Percentiles rank a stretch among this genome's conserved stretches.
Evolutionary conservation across 192 early-diverging fungal genomes (phyloP).

Genomic region (Coemansia sp.): DNA sequence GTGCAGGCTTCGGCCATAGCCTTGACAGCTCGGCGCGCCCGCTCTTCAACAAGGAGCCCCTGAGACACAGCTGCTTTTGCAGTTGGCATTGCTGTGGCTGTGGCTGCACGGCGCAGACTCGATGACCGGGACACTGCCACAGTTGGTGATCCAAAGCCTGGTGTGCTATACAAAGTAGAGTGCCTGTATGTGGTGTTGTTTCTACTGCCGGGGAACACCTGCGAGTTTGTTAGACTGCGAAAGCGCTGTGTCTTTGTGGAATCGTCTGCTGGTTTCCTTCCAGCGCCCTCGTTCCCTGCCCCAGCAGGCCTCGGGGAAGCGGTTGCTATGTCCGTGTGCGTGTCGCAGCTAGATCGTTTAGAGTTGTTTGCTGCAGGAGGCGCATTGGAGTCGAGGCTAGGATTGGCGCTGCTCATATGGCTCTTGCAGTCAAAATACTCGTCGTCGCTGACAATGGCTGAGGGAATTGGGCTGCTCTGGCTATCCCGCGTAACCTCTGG

Average conservation of each 20-base stretch:
- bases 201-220: slow-evolving; percentile 3
- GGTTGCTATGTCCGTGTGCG: not conserved
- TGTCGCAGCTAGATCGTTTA: slow-evolving; percentile 6
- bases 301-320: not conserved
- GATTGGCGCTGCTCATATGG: slow-evolving; percentile 23
- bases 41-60: slow-evolving; percentile 29
- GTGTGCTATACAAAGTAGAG: not conserved
- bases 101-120: slow-evolving; percentile 38
- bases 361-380: not conserved
- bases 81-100: slow-evolving; percentile 10
- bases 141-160: not conserved
- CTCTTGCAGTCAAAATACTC: slow-evolving; percentile 46
- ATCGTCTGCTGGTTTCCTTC: not conserved
- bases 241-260: slow-evolving; percentile 20
- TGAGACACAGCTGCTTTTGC: not conserved
- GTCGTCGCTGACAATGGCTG: slow-evolving; percentile 27
- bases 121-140: slow-evolving; percentile 2
- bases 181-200: not conserved
- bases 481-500: not conserved
- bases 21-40: slow-evolving; percentile 43
- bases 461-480: not conserved
- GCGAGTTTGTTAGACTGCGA: slow-evolving; percentile 33
- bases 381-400: slow-evolving; percentile 21
- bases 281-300: not conserved
- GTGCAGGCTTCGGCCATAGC: slow-evolving; percentile 52